Base-by-base conservation (phyloP, 352 stramenopile species). In the Globisporangium takayamanum region DNA sequence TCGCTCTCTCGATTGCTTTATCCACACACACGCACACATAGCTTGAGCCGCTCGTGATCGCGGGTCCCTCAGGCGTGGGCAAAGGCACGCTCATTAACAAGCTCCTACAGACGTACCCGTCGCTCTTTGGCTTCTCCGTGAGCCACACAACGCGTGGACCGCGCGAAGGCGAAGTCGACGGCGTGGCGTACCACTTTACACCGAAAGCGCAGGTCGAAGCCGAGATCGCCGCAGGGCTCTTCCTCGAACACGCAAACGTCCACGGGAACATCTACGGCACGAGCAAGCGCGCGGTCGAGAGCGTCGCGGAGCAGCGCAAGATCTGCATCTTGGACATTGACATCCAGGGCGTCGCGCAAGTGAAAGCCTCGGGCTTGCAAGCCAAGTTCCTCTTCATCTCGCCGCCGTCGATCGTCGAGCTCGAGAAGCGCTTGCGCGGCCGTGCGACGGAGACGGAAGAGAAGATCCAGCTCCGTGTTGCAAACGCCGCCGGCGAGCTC, bases 271-370 rank as follows among this genome's bases (percentile, higher is more conserved):
- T 98, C 60, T 99, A 99, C 70, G 96, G 96, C 67, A 99, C 96
- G 53, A 97, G 89, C 71, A 94, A 97, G 60, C 75, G 74, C 46
- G 80, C 92, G 20, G 94, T 99, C 26, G 69, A 95, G 72, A 80
- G 85, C 59, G 96, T 99, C 42, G 84, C 95, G 66, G 76, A 89
- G 36, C 69, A 94, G 65, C 85, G 89, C 49, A 98, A 98, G 77
- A 96, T 99, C 61, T 99, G 97, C 74, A 96, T 99, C 55, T 64
- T 99, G 39, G 97, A 99, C 76, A 99, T 99, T 59, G 97, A 99
- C 66, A 90, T 99, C 51, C 96, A 99, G 72, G 97, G 97, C 36
- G 96, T 99, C 18, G 81, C 97, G 67, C 93, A 92, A 63, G 94
- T 99, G 26, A 98, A 95, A 67, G 67, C 69, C 66, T 83, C 81